phyloP scores from a whole-genome alignment of 2,329 filamentous ascomycete species.

The Leptosphaerulina australis region DNA sequence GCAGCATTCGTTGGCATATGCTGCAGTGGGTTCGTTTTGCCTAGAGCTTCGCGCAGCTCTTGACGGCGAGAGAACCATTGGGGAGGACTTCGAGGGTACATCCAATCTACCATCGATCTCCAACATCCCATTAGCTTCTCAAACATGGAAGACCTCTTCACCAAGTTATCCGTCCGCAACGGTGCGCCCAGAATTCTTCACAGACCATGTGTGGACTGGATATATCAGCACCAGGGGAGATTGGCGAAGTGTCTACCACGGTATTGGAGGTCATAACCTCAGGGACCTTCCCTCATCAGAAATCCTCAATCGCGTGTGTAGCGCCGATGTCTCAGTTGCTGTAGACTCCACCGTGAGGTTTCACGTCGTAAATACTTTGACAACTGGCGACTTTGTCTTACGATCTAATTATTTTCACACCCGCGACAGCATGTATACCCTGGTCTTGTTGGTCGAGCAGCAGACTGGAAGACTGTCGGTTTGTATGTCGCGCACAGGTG shows the following conservation, averaged over 20 bases:
- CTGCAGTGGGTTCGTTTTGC: slow-evolving; percentile 16
- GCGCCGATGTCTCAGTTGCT: neutral
- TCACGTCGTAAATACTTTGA: slow-evolving; percentile 1
- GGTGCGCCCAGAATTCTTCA: slow-evolving; percentile 8
- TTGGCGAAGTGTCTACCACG: slow-evolving; percentile 20
- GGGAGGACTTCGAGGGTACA: slow-evolving; percentile 17
- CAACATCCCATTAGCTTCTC: slow-evolving; percentile 9
- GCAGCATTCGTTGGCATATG: slow-evolving; percentile 15
- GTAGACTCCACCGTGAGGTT: slow-evolving; percentile 11
- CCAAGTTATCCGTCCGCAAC: slow-evolving; percentile 4
- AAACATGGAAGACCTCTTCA: neutral
- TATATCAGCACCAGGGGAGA: slow-evolving; percentile 16
- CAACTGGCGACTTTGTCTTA: slow-evolving; percentile 12
- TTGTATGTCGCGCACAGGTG: slow-evolving; percentile 7
- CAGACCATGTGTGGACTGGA: slow-evolving; percentile 13
- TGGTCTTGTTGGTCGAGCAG: slow-evolving; percentile 10
- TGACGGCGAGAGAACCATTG: slow-evolving; percentile 13
- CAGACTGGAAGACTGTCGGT: slow-evolving; percentile 13
- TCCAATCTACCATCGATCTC: slow-evolving; percentile 8
- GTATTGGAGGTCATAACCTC: slow-evolving; percentile 14
- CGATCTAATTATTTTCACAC: slow-evolving; percentile 19
- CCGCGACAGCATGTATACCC: slow-evolving; percentile 7
- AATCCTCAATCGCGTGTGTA: neutral
- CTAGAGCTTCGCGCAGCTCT: slow-evolving; percentile 13
- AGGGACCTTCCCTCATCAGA: slow-evolving; percentile 1